phyloP scores from a whole-genome alignment of 768 basidiomycete genomes.

The Hericium erinaceus region DNA sequence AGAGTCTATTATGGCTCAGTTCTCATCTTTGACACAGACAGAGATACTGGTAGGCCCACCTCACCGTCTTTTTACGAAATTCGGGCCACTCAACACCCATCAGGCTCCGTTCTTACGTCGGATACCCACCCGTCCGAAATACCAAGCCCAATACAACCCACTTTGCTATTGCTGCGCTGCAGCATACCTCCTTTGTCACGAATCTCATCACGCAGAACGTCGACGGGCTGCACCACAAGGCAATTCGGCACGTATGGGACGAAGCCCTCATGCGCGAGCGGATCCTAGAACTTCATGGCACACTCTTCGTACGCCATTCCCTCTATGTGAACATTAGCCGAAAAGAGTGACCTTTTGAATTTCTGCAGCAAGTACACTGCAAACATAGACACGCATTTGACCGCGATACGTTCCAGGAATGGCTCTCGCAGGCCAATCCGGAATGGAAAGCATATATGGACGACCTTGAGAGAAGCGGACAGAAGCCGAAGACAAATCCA shows the following conservation, averaged over 20 bases:
- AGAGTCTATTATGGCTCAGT: not conserved
- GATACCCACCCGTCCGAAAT: constrained; percentile 82
- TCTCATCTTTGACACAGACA: constrained; percentile 36
- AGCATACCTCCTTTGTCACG: constrained; percentile 51
- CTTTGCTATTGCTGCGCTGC: constrained; percentile 75
- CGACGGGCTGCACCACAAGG: constrained; percentile 90
- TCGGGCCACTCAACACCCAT: not conserved
- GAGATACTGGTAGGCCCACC: constrained; percentile 62
- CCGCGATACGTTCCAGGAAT: constrained; percentile 63
- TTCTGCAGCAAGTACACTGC: constrained; percentile 65
- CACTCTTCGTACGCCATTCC: constrained; percentile 52
- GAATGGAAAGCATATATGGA: constrained; percentile 65
- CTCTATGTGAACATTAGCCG: not conserved
- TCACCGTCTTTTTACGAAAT: not conserved
- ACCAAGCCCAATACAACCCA: constrained; percentile 85
- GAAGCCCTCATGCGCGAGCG: constrained; percentile 26
- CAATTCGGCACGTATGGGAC: constrained; percentile 39
- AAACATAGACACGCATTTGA: constrained; percentile 58
- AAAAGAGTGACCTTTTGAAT: not conserved
- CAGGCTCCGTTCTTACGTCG: constrained; percentile 66
- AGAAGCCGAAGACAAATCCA: constrained; percentile 73
- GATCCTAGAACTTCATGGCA: constrained; percentile 85
- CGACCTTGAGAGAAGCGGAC: constrained; percentile 48
- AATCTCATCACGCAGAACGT: constrained; percentile 83
- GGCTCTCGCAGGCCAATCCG: constrained; percentile 67